A percentile compares a stretch with the other conserved stretches of the same genome.
These are phyloP conservation scores for Orbilia blumenaviensis DNA, from an alignment of 2,329 filamentous ascomycete genomes.

Conservation along the genomic window DNA sequence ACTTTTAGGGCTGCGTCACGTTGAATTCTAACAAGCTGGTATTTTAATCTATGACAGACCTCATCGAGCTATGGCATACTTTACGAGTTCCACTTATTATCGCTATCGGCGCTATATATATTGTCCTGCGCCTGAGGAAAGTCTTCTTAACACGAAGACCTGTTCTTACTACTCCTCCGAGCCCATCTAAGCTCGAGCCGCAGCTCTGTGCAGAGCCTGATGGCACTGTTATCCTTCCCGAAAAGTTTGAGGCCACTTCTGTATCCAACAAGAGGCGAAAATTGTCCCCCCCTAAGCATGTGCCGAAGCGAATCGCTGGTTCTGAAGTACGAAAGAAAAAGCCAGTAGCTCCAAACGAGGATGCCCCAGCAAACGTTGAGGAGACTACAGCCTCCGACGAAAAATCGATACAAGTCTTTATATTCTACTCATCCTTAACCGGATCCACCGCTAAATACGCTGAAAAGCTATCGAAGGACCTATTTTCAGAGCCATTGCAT, in stretches of 20 bases:
- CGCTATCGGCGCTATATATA: not conserved
- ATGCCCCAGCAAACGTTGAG: not conserved
- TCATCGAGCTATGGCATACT: constrained; percentile 46
- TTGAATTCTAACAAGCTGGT: not conserved
- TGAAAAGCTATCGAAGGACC: constrained; percentile 73
- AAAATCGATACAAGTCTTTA: constrained; percentile 71
- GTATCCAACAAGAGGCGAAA: constrained; percentile 29
- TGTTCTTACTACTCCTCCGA: constrained; percentile 21
- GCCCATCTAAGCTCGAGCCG: constrained; percentile 46
- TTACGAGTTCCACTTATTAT: constrained; percentile 21
- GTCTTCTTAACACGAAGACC: constrained; percentile 2
- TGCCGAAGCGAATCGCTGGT: constrained; percentile 60
- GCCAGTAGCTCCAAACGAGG: constrained; percentile 47
- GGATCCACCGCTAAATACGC: constrained; percentile 70
- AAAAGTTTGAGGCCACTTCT: constrained; percentile 44
- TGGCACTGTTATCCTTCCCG: constrained; percentile 30
- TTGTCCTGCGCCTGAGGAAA: constrained; percentile 9
- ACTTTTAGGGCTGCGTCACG: too few species aligned
- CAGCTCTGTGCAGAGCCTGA: constrained; percentile 44
- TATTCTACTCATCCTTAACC: constrained; percentile 92
- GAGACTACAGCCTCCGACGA: constrained; percentile 51
- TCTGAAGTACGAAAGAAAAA: constrained; percentile 53
- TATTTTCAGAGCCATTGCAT: constrained; percentile 60
- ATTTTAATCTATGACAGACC: not conserved
- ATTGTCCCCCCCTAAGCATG: constrained; percentile 59